A percentile compares a stretch with the other conserved stretches of the same genome.
These are phyloP conservation scores for Rubroshorea leprosula DNA, from an alignment of 345 rosid species.

Conservation along the genomic window DNA sequence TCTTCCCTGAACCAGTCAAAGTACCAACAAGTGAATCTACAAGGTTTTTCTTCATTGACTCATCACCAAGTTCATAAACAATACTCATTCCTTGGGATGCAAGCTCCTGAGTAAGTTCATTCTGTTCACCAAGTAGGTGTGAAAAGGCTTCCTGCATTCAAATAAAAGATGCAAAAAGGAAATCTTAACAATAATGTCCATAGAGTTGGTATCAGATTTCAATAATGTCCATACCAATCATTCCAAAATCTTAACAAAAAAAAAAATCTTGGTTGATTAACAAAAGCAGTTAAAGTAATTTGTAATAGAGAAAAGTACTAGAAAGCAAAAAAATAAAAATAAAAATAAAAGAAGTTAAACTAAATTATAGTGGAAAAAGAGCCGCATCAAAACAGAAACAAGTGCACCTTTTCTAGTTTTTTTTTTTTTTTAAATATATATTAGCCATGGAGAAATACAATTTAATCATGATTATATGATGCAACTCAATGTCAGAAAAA, in stretches of 20 bases:
- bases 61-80: slow-evolving; percentile 90
- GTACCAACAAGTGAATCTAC: slow-evolving; percentile 85
- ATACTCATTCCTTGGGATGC: slow-evolving; percentile 99
- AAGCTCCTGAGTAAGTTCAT: slow-evolving; percentile 93
- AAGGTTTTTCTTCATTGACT: slow-evolving; percentile 74
- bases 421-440: no score
- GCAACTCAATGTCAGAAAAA: no score
- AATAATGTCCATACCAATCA: neutral
- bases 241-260: neutral
- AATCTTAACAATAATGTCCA: neutral
- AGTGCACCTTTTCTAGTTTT: no score
- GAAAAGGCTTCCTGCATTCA: slow-evolving; percentile 88
- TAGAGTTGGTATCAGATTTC: neutral
- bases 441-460: no score
- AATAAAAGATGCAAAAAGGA: slow-evolving; percentile 12
- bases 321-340: no score
- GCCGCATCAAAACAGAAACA: neutral
- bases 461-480: no score
- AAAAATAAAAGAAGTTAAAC: no score
- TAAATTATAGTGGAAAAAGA: no score
- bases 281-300: neutral
- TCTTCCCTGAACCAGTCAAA: slow-evolving; percentile 90
- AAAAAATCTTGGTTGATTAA: no score
- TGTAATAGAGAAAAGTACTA: neutral
- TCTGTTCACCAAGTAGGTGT: slow-evolving; percentile 82